Evolutionary conservation across 257 asterid species (phyloP), one percentile per base, ranked within the genome.

Genomic region (Solanum medicagineum): DNA sequence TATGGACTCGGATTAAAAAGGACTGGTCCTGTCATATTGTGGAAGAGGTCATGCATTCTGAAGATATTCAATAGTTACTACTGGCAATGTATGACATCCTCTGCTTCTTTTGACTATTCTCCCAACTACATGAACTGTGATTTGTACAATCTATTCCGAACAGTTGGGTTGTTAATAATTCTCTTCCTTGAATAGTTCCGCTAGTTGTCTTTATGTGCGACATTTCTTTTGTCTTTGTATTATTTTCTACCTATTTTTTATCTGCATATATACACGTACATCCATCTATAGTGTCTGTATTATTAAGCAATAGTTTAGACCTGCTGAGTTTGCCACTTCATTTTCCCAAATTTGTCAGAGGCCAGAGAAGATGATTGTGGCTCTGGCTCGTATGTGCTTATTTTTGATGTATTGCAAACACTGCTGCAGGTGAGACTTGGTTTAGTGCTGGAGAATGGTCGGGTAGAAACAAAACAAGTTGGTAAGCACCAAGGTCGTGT

Each of bases 401-500:
- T 79, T 79, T 75, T 53, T 44, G 0, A 79, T 10, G 11, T 77
- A 75, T 49, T 47, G 63, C 86, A 83, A 83, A 55, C 1, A 66
- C 66, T 81, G 22, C 54, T 87, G 70, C 95, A 95, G 98, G 97
- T 95, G 84, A 95, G 95, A 89, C 93, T 94, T 81, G 89, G 94
- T 87, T 92, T 88, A 82, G 56, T 93, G 81, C 71, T 84, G 87
- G 97, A 93, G 84, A 92, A 88, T 86, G 96, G 97, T 87, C 86
- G 87, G 44, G 94, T 94, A 47, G 92, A 90, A 85, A 95, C 94
- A 80, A 88, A 91, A 89, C 91, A 80, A 79, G 80, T 94, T 65
- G 93, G 94, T 71, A 91, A 88, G 92, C 98, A 95, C 90, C 92
- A 83, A 80, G 97, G 96, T 68, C 93, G 96, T 59, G 97, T 93